Percentiles rank a stretch among this genome's conserved stretches.
These are phyloP conservation scores for Posidonia oceanica DNA, from an alignment of 116 monocot genomes.

Conservation along the genomic window DNA sequence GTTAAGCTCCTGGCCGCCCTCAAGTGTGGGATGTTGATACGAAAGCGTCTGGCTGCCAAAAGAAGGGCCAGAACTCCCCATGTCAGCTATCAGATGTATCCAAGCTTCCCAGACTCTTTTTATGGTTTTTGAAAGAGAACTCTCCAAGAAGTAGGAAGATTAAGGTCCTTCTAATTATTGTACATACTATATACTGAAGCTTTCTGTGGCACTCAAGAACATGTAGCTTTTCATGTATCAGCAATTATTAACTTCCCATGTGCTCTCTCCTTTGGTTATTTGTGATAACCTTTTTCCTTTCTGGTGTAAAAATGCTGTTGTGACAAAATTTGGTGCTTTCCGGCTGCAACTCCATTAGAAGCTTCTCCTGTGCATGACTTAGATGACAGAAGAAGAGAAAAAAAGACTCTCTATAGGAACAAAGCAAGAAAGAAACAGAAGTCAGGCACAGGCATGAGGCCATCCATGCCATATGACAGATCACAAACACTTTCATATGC, in stretches of 20 bases:
- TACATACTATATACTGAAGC: not conserved
- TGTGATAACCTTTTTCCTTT: not conserved
- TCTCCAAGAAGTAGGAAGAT: not conserved
- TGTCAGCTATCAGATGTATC: slow-evolving; percentile 1
- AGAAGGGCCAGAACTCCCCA: not conserved
- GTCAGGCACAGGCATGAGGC: too few species aligned
- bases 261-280: not conserved
- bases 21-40: slow-evolving; percentile 12
- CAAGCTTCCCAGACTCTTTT: not conserved
- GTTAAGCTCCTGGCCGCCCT: slow-evolving; percentile 3
- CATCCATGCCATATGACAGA: not conserved
- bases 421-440: too few species aligned
- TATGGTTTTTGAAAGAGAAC: slow-evolving; percentile 1
- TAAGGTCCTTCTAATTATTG: not conserved
- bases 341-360: too few species aligned
- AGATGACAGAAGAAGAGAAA: too few species aligned
- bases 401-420: too few species aligned
- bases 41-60: slow-evolving; percentile 11
- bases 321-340: too few species aligned
- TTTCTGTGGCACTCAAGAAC: not conserved
- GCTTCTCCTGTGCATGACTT: too few species aligned
- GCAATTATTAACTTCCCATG: not conserved
- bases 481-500: not conserved
- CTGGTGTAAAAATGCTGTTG: not conserved
- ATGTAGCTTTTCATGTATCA: not conserved